Evolutionary conservation across 768 basidiomycete genomes (phyloP), one percentile per base, ranked within the genome.

Genomic region (Suillus tomentosus): DNA sequence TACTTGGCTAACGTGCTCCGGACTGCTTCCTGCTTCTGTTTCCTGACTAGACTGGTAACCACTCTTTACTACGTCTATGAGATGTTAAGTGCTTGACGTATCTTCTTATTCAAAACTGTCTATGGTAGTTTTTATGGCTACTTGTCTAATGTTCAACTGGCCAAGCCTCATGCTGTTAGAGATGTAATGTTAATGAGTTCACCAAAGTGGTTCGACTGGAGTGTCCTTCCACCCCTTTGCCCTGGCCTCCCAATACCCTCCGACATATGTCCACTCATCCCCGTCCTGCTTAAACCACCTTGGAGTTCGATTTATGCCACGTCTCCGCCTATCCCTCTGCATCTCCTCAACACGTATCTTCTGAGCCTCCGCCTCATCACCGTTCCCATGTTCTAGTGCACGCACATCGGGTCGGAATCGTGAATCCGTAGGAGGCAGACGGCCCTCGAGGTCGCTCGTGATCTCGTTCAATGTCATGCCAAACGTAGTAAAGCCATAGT

Each of bases 201-300:
- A 92, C 91, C 91, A 93, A 45, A 93, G 78, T 13, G 86, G 76
- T 62, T 80, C 76, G 53, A 85, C 74, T 7, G 72, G 63, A 13
- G 76, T 74, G 54, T 76, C 80, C 69, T 85, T 86, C 91, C 90
- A 94, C 48, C 85, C 83, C 55, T 77, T 80, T 60, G 81, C 79
- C 67, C 90, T 82, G 40, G 84, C 82, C 69, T 95, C 92, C 93
- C 93, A 95, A 72, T 95, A 95, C 17, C 89, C 91, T 45, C 94
- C 92, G 24, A 68, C 74, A 71, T 94, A 95, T 53, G 81, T 72
- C 91, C 91, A 95, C 65, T 91, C 88, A 51, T 89, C 88, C 3
- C 80, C 81, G 40, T 81, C 82, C 70, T 84, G 83, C 71, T 82
- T 84, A 73, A 95, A 95, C 93, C 94, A 95, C 50, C 83, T 80